phyloP scores from a whole-genome alignment of 2,329 filamentous ascomycete genomes.

The Fusarium sp. region DNA sequence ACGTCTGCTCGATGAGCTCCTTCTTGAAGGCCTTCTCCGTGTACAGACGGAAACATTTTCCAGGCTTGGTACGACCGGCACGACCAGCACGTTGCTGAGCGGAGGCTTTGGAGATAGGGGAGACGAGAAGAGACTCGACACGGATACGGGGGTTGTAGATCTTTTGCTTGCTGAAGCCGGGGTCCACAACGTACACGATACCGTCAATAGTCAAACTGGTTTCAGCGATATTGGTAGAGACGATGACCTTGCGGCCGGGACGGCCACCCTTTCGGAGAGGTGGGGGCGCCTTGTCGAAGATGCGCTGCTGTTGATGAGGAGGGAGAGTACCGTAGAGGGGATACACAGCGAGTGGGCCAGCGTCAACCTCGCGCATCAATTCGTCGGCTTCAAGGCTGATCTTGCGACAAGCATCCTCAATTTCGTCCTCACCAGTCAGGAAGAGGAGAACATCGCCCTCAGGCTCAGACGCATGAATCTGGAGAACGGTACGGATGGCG shows the following conservation, averaged over 20 bases:
- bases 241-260: constrained; percentile 93
- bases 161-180: constrained; percentile 99
- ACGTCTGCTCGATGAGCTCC: constrained; percentile 96
- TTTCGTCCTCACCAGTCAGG: constrained; percentile 97
- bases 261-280: constrained; percentile 82
- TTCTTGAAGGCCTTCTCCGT: constrained; percentile 97
- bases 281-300: constrained; percentile 90
- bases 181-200: constrained; percentile 99
- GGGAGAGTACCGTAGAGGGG: constrained; percentile 95
- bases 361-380: constrained; percentile 90
- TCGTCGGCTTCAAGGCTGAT: constrained; percentile 93
- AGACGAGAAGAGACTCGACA: constrained; percentile 97
- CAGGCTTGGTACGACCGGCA: constrained; percentile 97
- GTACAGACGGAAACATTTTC: constrained; percentile 98
- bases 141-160: constrained; percentile 98
- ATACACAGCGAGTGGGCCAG: constrained; percentile 91
- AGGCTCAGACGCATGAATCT: constrained; percentile 93
- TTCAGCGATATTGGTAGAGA: constrained; percentile 98
- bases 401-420: constrained; percentile 95
- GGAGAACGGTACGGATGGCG: constrained; percentile 92
- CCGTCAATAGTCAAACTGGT: constrained; percentile 98
- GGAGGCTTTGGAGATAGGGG: constrained; percentile 97
- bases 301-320: constrained; percentile 92
- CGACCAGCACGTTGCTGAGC: constrained; percentile 98
- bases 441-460: constrained; percentile 96